Evolutionary conservation across 495 filamentous ascomycete genomes (phyloP).

Genomic region (Podospora pseudopauciseta): DNA sequence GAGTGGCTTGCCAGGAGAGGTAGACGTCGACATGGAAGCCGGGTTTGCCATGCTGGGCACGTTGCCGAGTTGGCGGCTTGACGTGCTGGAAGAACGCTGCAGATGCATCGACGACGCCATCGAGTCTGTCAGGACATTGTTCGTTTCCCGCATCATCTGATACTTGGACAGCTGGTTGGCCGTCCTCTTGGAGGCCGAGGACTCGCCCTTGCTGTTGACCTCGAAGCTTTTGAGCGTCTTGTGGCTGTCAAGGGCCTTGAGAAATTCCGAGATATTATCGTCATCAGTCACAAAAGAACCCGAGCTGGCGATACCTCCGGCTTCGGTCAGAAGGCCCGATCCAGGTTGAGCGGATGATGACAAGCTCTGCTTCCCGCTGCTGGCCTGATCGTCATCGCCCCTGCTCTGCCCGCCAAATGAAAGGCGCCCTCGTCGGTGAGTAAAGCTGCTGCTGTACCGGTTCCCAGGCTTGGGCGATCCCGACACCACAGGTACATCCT

Average conservation of each 20-base stretch:
- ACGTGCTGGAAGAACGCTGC: constrained; percentile 77
- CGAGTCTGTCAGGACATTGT: constrained; percentile 79
- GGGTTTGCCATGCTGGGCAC: constrained; percentile 81
- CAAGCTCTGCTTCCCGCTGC: constrained; percentile 82
- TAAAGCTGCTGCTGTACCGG: constrained; percentile 68
- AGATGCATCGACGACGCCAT: constrained; percentile 80
- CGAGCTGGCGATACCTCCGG: constrained; percentile 64
- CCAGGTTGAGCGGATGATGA: constrained; percentile 84
- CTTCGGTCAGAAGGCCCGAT: constrained; percentile 75
- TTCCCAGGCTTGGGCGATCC: constrained; percentile 70
- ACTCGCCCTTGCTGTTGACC: constrained; percentile 52
- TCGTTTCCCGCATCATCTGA: constrained; percentile 79
- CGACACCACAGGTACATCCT: constrained; percentile 36
- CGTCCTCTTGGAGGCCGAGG: constrained; percentile 56
- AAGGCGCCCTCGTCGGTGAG: constrained; percentile 68
- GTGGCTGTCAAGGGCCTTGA: constrained; percentile 77
- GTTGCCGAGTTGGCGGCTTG: constrained; percentile 77
- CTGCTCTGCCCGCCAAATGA: constrained; percentile 69
- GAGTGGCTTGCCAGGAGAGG: constrained; percentile 86
- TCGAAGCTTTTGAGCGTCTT: constrained; percentile 74
- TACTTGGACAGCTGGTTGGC: constrained; percentile 71
- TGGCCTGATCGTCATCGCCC: constrained; percentile 77
- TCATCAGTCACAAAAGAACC: constrained; percentile 81
- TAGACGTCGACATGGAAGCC: constrained; percentile 76
- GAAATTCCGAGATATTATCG: constrained; percentile 87